phyloP scores from a whole-genome alignment of 1,284 basidiomycete species.

The Takashimella koratensis region DNA sequence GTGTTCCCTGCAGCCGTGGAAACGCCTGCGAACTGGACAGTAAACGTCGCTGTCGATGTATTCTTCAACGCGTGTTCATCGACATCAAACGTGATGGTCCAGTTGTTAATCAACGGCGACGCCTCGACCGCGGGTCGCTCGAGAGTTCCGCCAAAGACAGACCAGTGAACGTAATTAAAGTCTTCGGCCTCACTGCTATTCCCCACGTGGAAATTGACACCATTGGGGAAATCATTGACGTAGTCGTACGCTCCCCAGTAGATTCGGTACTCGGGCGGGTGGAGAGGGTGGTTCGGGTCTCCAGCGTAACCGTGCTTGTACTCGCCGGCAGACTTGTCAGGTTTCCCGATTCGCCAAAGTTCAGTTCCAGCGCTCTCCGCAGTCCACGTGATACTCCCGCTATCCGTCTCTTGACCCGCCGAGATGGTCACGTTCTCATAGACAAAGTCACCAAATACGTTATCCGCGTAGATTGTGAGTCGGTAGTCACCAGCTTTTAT shows the following conservation, averaged over 20 bases:
- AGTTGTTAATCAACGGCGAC: constrained; percentile 23
- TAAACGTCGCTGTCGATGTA: constrained; percentile 18
- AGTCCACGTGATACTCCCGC: constrained; percentile 17
- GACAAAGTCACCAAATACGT: constrained; percentile 34
- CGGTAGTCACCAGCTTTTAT: constrained; percentile 37
- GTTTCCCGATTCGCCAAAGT: constrained; percentile 35
- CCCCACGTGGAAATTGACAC: constrained; percentile 29
- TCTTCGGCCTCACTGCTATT: constrained; percentile 21
- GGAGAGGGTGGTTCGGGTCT: constrained; percentile 20
- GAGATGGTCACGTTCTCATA: constrained; percentile 26
- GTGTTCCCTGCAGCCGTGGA: constrained; percentile 28
- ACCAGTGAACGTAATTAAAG: constrained; percentile 33
- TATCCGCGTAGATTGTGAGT: constrained; percentile 38
- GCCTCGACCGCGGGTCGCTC: constrained; percentile 7
- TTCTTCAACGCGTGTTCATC: constrained; percentile 6
- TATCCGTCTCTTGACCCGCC: constrained; percentile 15
- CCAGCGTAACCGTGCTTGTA: constrained; percentile 25
- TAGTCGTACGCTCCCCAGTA: constrained; percentile 36
- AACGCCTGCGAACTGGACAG: constrained; percentile 27
- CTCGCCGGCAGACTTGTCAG: constrained; percentile 30
- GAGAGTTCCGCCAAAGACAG: constrained; percentile 19
- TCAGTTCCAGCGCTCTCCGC: constrained; percentile 29
- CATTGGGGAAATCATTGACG: constrained; percentile 29
- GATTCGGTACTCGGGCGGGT: constrained; percentile 25
- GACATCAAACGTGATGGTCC: constrained; percentile 27